Percentiles rank a stretch among this genome's conserved stretches.
Evolutionary conservation across 2,329 filamentous ascomycete genomes (phyloP).

Genomic region (Microascus cirrosus): DNA sequence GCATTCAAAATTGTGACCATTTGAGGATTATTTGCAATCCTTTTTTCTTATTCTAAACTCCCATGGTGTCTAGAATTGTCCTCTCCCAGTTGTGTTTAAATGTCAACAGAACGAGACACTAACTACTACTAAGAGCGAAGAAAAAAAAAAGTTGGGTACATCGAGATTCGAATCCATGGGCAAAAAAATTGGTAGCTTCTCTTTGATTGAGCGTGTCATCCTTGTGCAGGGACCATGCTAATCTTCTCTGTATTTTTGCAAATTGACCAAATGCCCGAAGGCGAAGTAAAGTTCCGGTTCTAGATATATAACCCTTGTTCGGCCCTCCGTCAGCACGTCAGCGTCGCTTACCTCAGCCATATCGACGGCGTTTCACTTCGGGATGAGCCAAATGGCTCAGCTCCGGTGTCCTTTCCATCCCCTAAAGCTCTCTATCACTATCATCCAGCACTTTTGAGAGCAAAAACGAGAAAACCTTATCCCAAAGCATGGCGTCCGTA

Average conservation of each 20-base stretch:
- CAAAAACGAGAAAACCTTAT: not conserved
- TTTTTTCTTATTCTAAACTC: not conserved
- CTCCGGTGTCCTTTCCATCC: not conserved
- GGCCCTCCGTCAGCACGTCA: too few species aligned
- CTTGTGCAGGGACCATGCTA: constrained; percentile 32
- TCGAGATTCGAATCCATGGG: not conserved
- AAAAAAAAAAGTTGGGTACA: not conserved
- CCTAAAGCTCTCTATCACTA: not conserved
- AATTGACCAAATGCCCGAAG: not conserved
- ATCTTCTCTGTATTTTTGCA: constrained; percentile 2
- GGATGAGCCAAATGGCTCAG: not conserved
- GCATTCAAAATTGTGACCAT: not conserved
- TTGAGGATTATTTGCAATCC: not conserved
- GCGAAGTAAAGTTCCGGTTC: not conserved
- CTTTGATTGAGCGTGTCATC: constrained; percentile 79
- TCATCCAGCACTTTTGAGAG: not conserved
- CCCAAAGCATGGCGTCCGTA: not conserved
- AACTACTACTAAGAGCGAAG: not conserved
- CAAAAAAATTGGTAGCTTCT: constrained; percentile 38
- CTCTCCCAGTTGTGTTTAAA: too few species aligned
- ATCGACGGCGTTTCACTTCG: not conserved
- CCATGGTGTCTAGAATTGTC: not conserved
- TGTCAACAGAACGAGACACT: not conserved
- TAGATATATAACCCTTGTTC: not conserved
- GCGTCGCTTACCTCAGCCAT: not conserved